phyloP scores from a whole-genome alignment of 2,329 filamentous ascomycete species.

The Hirsutella thompsonii region DNA sequence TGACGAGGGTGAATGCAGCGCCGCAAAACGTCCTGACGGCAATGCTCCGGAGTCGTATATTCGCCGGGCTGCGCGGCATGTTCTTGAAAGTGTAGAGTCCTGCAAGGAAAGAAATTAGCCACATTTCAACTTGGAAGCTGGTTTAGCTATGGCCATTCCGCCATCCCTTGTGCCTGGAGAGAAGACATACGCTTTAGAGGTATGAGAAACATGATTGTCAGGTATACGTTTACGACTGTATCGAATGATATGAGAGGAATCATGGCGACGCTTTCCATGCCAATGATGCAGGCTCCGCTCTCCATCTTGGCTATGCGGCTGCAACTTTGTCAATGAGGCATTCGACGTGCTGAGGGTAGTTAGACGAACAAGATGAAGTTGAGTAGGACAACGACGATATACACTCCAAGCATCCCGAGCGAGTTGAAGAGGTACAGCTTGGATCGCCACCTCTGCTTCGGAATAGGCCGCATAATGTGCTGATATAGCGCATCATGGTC shows the following conservation, averaged over 20 bases:
- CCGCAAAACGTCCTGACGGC: slow-evolving; percentile 48
- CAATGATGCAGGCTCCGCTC: slow-evolving; percentile 45
- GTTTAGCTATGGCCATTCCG: too few species aligned
- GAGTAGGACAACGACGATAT: slow-evolving; percentile 34
- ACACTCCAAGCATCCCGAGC: slow-evolving; percentile 38
- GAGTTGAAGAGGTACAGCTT: slow-evolving; percentile 49
- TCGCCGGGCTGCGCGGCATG: slow-evolving; percentile 26
- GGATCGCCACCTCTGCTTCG: slow-evolving; percentile 38
- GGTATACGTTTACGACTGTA: slow-evolving; percentile 46
- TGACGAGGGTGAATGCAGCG: slow-evolving; percentile 40
- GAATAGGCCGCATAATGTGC: slow-evolving; percentile 43
- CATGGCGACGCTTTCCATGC: slow-evolving; percentile 44
- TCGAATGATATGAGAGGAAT: slow-evolving; percentile 50
- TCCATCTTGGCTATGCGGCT: slow-evolving; percentile 45
- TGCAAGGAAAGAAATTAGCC: slow-evolving; percentile 12
- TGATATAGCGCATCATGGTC: slow-evolving; percentile 9
- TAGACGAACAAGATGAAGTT: slow-evolving; percentile 45
- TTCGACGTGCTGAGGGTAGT: background rate
- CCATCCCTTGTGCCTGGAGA: background rate
- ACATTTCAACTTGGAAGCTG: too few species aligned
- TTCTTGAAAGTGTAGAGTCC: slow-evolving; percentile 42
- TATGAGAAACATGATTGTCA: slow-evolving; percentile 50
- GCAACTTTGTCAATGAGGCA: background rate
- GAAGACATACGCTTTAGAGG: slow-evolving; percentile 36
- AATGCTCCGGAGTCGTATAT: slow-evolving; percentile 32